These are phyloP conservation scores for Nannochloropsis oceanica DNA, from an alignment of 108 stramenopile species.

Conservation along the genomic window DNA sequence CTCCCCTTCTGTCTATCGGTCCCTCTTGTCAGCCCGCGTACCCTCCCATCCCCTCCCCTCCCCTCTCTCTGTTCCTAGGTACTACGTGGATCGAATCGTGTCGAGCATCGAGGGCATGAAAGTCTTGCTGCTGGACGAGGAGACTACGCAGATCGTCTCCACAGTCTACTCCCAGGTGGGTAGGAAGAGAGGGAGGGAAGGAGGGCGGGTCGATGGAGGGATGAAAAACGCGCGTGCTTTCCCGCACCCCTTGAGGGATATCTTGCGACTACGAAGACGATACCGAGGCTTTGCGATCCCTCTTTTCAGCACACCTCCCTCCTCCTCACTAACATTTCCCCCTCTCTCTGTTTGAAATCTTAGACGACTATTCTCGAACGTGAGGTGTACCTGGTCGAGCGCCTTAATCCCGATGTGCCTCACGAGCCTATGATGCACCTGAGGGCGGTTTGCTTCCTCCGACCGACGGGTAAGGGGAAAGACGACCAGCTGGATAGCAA, in stretches of 20 bases:
- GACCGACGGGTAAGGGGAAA: neutral
- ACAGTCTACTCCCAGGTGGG: slow-evolving; percentile 29
- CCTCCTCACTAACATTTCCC: neutral
- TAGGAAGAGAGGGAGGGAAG: neutral
- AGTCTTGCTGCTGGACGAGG: slow-evolving; percentile 19
- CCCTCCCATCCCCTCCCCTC: neutral
- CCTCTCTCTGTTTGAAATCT: too few relatives aligned
- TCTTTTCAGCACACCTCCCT: neutral
- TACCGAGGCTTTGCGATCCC: too few relatives aligned
- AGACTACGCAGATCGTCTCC: slow-evolving; percentile 23
- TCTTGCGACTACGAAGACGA: too few relatives aligned
- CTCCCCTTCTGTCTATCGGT: neutral
- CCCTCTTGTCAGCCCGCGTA: neutral
- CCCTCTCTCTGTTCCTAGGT: neutral
- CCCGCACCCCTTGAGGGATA: neutral
- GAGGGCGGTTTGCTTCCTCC: neutral
- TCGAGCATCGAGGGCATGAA: slow-evolving; percentile 18
- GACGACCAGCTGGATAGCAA: neutral
- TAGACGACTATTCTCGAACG: neutral
- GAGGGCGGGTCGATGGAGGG: neutral
- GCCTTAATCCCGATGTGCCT: neutral
- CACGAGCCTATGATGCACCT: neutral
- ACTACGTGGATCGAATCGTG: neutral
- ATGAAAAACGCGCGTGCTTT: neutral
- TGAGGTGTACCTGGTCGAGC: neutral